Percentiles rank a stretch among this genome's conserved stretches.
Conservation (phyloP, 768 basidiomycete genomes). For the Multifurca ochricompacta region DNA sequence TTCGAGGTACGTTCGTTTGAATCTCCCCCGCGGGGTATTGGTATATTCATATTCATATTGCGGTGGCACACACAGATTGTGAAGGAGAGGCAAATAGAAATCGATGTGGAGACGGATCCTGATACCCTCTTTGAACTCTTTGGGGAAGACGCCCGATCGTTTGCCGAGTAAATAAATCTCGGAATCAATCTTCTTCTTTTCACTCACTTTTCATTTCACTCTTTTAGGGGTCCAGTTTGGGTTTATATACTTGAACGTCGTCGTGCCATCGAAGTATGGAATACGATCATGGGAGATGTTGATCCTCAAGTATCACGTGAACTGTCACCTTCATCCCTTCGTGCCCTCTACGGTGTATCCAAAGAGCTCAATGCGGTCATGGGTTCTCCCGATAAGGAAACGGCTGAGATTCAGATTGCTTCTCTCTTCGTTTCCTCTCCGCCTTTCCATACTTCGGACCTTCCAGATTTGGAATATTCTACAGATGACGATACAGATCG, state of each 20-base stretch:
- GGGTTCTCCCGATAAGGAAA: conserved; percentile 56
- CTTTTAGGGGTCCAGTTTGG: conserved; percentile 73
- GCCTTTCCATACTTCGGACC: conserved; percentile 62
- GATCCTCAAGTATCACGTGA: conserved; percentile 51
- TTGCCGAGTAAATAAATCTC: conserved; percentile 72
- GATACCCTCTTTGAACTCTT: conserved; percentile 75
- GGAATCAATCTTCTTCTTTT: not conserved
- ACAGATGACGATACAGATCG: conserved; percentile 30
- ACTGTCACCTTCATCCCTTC: conserved; percentile 57
- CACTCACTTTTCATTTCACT: not conserved
- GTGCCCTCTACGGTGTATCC: conserved; percentile 58
- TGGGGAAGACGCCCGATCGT: conserved; percentile 63
- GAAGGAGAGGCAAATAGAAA: conserved; percentile 85
- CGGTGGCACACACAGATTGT: conserved; percentile 69
- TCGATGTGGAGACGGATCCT: conserved; percentile 75
- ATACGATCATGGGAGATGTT: conserved; percentile 63
- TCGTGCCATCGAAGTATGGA: conserved; percentile 73
- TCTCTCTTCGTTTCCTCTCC: conserved; percentile 78
- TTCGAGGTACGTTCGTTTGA: conserved; percentile 55
- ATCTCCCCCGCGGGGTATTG: not conserved
- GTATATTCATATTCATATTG: conserved; percentile 1
- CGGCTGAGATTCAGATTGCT: conserved; percentile 73
- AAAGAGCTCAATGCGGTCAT: conserved; percentile 57
- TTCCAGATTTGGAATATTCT: conserved; percentile 42
- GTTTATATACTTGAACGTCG: conserved; percentile 83